Evolutionary conservation across 163 green algal genomes (phyloP).

Genomic region (Scenedesmus sp.): DNA sequence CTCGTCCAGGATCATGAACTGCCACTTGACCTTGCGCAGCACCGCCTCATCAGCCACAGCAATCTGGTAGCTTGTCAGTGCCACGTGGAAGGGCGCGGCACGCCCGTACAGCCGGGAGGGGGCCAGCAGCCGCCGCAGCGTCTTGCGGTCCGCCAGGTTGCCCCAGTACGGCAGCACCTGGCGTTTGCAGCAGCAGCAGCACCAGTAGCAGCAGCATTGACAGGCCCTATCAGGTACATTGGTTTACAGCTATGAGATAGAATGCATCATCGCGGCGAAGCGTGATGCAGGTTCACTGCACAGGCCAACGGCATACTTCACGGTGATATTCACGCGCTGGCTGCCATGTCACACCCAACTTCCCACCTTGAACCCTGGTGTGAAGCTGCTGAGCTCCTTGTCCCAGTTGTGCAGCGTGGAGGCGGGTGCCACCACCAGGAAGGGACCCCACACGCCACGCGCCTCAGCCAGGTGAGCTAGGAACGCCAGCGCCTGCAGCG

Average conservation of each 20-base stretch:
- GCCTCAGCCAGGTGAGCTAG: slow-evolving; percentile 87
- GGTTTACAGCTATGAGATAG: no score
- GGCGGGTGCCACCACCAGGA: slow-evolving; percentile 94
- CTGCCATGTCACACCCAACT: background rate
- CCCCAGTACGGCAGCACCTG: slow-evolving; percentile 63
- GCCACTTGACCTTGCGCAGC: slow-evolving; percentile 69
- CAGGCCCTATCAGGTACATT: background rate
- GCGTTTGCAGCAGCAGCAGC: background rate
- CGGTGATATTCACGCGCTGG: no score
- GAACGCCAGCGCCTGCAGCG: slow-evolving; percentile 92
- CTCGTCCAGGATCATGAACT: slow-evolving; percentile 75
- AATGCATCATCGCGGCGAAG: no score
- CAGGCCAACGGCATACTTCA: background rate
- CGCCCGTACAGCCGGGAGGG: slow-evolving; percentile 52
- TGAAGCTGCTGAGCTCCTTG: slow-evolving; percentile 84
- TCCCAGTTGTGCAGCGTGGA: slow-evolving; percentile 98
- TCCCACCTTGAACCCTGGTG: slow-evolving; percentile 50
- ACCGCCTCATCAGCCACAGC: slow-evolving; percentile 60
- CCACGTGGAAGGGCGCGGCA: slow-evolving; percentile 66
- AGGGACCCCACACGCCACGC: slow-evolving; percentile 85
- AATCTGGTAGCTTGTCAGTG: slow-evolving; percentile 59
- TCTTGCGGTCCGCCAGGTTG: slow-evolving; percentile 52
- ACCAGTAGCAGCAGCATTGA: background rate
- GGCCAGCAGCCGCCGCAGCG: slow-evolving; percentile 50
- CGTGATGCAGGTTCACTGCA: background rate